Base-by-base conservation (phyloP, 2,329 filamentous ascomycete genomes). In the Metarhizium sp. region DNA sequence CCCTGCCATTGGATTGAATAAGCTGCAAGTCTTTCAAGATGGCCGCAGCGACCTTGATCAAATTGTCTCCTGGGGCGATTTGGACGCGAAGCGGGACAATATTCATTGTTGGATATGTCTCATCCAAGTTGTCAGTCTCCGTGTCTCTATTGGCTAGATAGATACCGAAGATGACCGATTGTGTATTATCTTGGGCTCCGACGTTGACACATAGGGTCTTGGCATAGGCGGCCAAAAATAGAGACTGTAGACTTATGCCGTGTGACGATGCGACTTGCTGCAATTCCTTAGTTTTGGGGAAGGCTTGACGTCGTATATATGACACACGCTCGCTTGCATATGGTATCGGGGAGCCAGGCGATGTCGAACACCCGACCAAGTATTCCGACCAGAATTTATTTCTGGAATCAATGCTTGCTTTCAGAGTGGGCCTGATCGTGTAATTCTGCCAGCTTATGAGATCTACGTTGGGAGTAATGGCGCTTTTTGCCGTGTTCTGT, bases 111-210 rank as follows among this genome's bases (percentile, higher is more conserved):
- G 92, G 91, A 36, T 82, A 85, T 0, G 78, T 71, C 0, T 48
- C 30, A 2, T 61, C 60, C 0, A 73, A 66, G 2, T 80, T 72
- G 1, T 83, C 66, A 3, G 77, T 72, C 3, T 78, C 71, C 8
- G 78, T 69, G 0, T 79, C 77, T 52, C 90, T 81, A 66, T 95
- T 95, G 46, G 90, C 88, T 8, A 95, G 79, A 67, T 96, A 96
- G 25, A 96, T 70, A 2, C 91, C 92, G 52, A 96, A 78, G 0
- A 90, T 71, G 2, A 88, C 59, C n/a, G 54, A 48, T 18, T 6
- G 20, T 30, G 45, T 20, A 20, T 10, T 50, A 2, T 49, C 29
- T 8, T 47, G 50, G 16, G 42, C 45, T 4, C 36, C n/a, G 6
- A 50, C 43, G 14, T 38, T n/a, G 2, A 42, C 69, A 50, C 68